These are phyloP conservation scores for Stellera chamaejasme DNA, from an alignment of 345 rosid genomes.

Conservation along the genomic window DNA sequence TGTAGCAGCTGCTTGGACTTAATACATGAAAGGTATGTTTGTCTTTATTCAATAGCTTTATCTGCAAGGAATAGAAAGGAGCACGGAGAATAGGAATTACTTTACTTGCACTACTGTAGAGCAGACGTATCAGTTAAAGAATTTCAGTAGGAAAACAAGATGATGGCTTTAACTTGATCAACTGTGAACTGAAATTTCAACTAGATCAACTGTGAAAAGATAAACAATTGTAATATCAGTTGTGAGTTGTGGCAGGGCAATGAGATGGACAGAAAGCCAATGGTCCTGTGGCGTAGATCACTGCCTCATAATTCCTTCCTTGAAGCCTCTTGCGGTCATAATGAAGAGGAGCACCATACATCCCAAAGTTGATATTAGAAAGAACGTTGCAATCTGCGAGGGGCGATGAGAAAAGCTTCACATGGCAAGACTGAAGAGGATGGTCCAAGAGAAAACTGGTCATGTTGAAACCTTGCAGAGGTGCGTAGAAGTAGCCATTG, in stretches of 20 bases:
- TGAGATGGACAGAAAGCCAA: constrained; percentile 73
- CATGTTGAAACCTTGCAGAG: constrained; percentile 50
- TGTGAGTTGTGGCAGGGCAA: constrained; percentile 37
- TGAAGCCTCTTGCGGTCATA: constrained; percentile 44
- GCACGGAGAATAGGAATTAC: no score
- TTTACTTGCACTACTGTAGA: no score
- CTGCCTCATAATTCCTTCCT: constrained; percentile 38
- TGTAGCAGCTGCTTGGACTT: constrained; percentile 3
- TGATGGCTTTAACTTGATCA: no score
- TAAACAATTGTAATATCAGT: constrained; percentile 4
- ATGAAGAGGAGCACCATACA: constrained; percentile 51
- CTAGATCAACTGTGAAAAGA: background rate
- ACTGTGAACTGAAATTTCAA: background rate
- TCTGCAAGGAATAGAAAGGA: no score
- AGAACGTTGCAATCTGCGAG: constrained; percentile 52
- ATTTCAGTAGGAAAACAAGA: no score
- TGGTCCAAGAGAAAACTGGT: constrained; percentile 47
- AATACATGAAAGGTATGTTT: background rate
- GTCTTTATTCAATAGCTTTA: no score
- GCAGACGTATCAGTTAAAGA: no score
- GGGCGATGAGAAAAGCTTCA: constrained; percentile 68
- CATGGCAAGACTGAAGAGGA: constrained; percentile 74
- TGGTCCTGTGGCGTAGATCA: constrained; percentile 73
- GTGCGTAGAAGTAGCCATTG: constrained; percentile 66
- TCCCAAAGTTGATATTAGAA: constrained; percentile 65